Evolutionary conservation across 306 rosid species (phyloP).

Genomic region (Datisca glomerata): DNA sequence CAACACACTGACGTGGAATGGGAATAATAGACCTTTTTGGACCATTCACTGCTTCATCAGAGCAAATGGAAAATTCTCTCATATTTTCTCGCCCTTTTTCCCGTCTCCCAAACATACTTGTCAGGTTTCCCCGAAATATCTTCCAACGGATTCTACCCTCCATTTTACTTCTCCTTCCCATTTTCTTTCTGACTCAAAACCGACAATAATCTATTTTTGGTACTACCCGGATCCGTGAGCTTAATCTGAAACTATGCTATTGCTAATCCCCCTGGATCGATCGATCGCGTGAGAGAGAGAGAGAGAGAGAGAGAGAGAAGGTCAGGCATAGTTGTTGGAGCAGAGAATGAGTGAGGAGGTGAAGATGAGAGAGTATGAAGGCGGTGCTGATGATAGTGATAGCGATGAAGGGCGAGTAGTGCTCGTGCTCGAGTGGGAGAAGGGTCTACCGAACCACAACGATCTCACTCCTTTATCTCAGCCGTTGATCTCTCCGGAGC

Average conservation of each 20-base stretch:
- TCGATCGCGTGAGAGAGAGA: neutral
- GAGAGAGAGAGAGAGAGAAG: neutral
- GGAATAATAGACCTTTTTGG: slow-evolving; percentile 24
- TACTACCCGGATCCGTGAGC: slow-evolving; percentile 6
- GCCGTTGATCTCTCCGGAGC: slow-evolving; percentile 54
- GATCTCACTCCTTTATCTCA: slow-evolving; percentile 72
- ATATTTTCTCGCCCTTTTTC: slow-evolving; percentile 13
- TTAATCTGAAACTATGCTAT: no score
- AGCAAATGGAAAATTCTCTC: slow-evolving; percentile 1
- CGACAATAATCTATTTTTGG: slow-evolving; percentile 1
- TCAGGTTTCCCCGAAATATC: slow-evolving; percentile 21
- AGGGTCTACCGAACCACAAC: slow-evolving; percentile 46
- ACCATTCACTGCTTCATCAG: neutral
- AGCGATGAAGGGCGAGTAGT: slow-evolving; percentile 41
- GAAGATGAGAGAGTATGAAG: slow-evolving; percentile 34
- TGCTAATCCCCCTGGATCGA: no score
- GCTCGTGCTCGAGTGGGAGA: slow-evolving; percentile 74
- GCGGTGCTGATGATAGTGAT: neutral
- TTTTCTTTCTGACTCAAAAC: slow-evolving; percentile 15
- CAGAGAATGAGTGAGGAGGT: slow-evolving; percentile 58
- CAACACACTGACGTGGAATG: slow-evolving; percentile 13
- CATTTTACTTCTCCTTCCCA: slow-evolving; percentile 6
- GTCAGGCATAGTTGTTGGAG: neutral
- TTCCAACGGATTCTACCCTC: neutral
- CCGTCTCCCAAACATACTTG: slow-evolving; percentile 11